Evolutionary conservation across 164 flowering plant genomes (phyloP), one percentile per base, ranked within the genome.

Genomic region (Echeveria elegans): DNA sequence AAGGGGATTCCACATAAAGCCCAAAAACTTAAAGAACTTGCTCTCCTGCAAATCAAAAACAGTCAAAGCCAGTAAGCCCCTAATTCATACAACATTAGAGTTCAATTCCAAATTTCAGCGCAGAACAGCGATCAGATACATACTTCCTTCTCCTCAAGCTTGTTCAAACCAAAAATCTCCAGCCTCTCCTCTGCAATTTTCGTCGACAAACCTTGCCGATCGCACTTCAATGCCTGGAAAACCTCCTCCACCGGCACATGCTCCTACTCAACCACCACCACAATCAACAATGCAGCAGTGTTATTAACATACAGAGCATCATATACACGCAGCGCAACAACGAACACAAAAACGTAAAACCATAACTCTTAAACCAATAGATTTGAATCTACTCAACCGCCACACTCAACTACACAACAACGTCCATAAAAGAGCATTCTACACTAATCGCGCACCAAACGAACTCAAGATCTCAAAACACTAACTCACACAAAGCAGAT

Each of bases 1-100:
- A 3, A 92, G 76, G 67, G 97, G 96, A 68, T 92, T 92, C 96
- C 97, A 88, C 97, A 92, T 92, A 73, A 92, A 90, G 66, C 96
- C 92, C 65, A 92, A 72, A 67, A 90, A 90, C 78, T 92, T 92
- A 76, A 92, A 78, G 52, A 92, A 60, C 71, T 92, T 92, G 53
- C 86, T 92, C 74, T 92, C 98, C 98, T 88, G 86, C 67, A 70
- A 72, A n/a, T 6, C 61, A 56, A 56, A 56, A 56, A 4, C 61
- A 56, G 3, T 6, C 31, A 43, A 16, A 43, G 0, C 18, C 47
- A 53, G 11, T 50, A 50, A 53, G 24, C 2, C 30, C 59, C 59
- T 52, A 10, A 52, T 5, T 40, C 45, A 40, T 12, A 40, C 45
- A 9, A n/a, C n/a, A n/a, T n/a, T n/a, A n/a, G n/a, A n/a, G n/a